Base-by-base conservation (phyloP, 2,329 filamentous ascomycete species). In the Lecanicillium sp. region DNA sequence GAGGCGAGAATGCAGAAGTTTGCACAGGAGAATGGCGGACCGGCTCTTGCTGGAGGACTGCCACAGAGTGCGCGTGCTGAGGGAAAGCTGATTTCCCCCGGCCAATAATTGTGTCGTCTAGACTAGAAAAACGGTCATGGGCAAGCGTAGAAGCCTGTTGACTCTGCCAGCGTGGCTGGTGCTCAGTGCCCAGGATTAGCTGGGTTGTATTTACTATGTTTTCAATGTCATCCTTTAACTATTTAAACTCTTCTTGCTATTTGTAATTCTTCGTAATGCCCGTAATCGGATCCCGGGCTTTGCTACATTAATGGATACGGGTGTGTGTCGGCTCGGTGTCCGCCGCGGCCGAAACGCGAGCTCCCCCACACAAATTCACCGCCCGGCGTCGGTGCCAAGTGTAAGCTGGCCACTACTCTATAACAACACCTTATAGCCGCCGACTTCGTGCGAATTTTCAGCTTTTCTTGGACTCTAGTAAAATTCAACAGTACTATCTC, bases 1-100 rank as follows among this genome's bases (percentile, higher is more conserved):
- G 89, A 97, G 75, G 85, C 82, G 37, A 79, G 90, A 53, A 94
- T 98, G 74, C 75, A 80, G 60, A 79, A 87, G 52, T 92, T 85
- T 59, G 77, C 85, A 15, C 62, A 79, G 58, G 73, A 84, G 68
- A 65, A 77, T 46, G 87, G 87, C 45, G 86, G 86, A 27, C 64
- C 79, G 55, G 73, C 87, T 32, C 71, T 89, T 57, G 89, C 87
- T 47, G 92, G 92, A 60, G 92, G 92, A 43, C 96, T 89, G 90
- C 69, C 77, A 48, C 84, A 84, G 46, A 73, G 86, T 60, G 70
- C 87, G 43, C 72, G 66, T 55, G 77, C 79, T 59, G 78, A 90
- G 67, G 92, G 90, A 52, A 81, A 85, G 64, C 69, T 97, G 49
- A 75, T 96, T 58, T 77, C 89, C 39, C 92, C 92, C 30, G 92